These are phyloP conservation scores for Blastobotrys terrestris DNA, from an alignment of 805 yeast species.

Conservation along the genomic window DNA sequence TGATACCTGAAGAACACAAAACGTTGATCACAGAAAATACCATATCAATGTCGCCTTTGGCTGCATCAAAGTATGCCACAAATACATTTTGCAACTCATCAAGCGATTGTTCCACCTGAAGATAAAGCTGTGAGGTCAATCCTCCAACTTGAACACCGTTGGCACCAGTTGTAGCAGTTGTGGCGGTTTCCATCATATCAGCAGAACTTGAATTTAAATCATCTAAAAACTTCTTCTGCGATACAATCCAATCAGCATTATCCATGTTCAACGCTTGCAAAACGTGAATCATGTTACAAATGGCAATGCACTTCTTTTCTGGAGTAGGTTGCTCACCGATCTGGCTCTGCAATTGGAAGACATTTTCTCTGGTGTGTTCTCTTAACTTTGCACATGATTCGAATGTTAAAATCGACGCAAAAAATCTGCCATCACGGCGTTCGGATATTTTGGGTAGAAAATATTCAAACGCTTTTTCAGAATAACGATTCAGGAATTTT, in stretches of 20 bases:
- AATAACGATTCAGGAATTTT: conserved; percentile 75
- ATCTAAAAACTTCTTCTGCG: conserved; percentile 42
- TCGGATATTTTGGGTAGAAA: conserved; percentile 61
- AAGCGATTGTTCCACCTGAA: conserved; percentile 67
- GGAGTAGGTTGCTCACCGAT: conserved; percentile 34
- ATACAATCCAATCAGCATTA: conserved; percentile 52
- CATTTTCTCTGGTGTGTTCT: conserved; percentile 45
- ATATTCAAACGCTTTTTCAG: conserved; percentile 64
- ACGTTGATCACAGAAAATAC: conserved; percentile 39
- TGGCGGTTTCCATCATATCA: conserved; percentile 39
- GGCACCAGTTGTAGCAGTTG: conserved; percentile 29
- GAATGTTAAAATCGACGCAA: conserved; percentile 58
- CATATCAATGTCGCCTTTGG: conserved; percentile 31
- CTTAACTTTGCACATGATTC: conserved; percentile 54
- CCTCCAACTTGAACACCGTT: background rate
- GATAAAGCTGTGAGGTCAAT: conserved; percentile 52
- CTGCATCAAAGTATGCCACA: conserved; percentile 32
- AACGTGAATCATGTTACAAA: conserved; percentile 69
- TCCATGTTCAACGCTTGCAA: conserved; percentile 45
- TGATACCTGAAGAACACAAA: conserved; percentile 38
- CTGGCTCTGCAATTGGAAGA: conserved; percentile 36
- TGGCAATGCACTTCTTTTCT: conserved; percentile 53
- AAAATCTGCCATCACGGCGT: conserved; percentile 57
- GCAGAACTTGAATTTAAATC: conserved; percentile 40
- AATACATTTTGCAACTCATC: conserved; percentile 51